These are phyloP conservation scores for Metschnikowia lochheadii DNA, from an alignment of 805 yeast species.

Conservation along the genomic window DNA sequence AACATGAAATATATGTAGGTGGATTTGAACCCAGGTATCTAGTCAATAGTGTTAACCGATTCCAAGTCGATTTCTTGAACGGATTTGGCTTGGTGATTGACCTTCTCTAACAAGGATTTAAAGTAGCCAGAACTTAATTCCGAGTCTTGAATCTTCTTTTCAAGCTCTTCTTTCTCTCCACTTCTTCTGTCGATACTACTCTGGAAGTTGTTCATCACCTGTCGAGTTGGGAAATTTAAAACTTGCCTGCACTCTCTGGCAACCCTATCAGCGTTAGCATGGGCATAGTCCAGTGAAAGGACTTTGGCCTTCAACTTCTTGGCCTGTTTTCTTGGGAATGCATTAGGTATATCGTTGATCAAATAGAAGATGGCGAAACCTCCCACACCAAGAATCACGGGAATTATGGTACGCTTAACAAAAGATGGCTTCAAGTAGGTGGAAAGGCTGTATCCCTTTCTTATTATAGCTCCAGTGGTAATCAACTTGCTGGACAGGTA, in stretches of 20 bases:
- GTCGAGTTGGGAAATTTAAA: conserved; percentile 74
- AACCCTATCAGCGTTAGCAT: conserved; percentile 70
- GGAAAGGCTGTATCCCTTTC: conserved; percentile 32
- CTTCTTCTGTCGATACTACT: conserved; percentile 58
- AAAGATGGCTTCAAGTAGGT: conserved; percentile 35
- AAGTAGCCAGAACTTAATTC: conserved; percentile 56
- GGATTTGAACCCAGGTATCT: conserved; percentile 6
- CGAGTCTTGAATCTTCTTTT: conserved; percentile 50
- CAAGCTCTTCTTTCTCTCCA: conserved; percentile 52
- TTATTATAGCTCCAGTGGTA: conserved; percentile 41
- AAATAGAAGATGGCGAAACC: conserved; percentile 58
- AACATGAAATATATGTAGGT: conserved; percentile 26
- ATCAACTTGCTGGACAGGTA: conserved; percentile 38
- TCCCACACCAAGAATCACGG: conserved; percentile 47
- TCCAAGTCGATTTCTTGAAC: conserved; percentile 45
- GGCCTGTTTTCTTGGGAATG: conserved; percentile 80
- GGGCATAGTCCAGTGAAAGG: conserved; percentile 69
- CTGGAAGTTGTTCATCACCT: conserved; percentile 69
- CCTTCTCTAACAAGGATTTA: conserved; percentile 43
- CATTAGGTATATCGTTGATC: conserved; percentile 79
- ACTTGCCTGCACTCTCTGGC: conserved; percentile 81
- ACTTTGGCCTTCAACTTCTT: conserved; percentile 63
- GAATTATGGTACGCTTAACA: conserved; percentile 48
- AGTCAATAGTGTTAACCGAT: conserved; percentile 38
- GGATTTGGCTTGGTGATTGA: conserved; percentile 38